Evolutionary conservation across 129 eudicot genomes (phyloP), one percentile per base, ranked within the genome.

Genomic region (Logfia minima): DNA sequence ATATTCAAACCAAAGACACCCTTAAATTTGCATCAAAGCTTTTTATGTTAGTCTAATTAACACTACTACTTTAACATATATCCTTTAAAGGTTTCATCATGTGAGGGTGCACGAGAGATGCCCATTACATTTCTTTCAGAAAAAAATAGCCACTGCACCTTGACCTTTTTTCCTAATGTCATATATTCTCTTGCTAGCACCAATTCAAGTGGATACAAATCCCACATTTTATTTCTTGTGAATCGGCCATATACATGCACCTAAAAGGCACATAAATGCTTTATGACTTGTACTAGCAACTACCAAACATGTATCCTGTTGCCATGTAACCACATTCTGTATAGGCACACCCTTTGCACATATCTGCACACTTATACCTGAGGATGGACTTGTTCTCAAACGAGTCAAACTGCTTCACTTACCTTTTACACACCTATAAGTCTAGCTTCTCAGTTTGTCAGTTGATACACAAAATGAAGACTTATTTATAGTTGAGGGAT

Each of bases 281-380:
- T 7, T 59, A 58, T 4, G 13, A 19, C 64, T 58, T 58, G 64
- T 58, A 58, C 64, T 19, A 2, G 64, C 28, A 58, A 28, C 64
- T 59, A 7, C 14, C 18, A 37, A 34, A 8, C 21, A 37, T 8
- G 69, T 24, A 17, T 43, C 9, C 0, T 5, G 32, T 4, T 55
- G 53, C 41, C 52, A 21, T 58, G 63, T 22, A 59, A 18, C 37
- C 37, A 60, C 21, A 1, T 35, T 22, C n/a, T 13, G n/a, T 3
- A 14, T 19, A 19, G 62, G 29, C 81, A 84, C 84, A 72, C 73
- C 58, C 66, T 53, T 41, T 62, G 48, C 66, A 43, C 59, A 3
- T 72, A 48, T 16, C 69, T 64, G 81, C 81, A 79, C 84, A 79
- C 81, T 83, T 56, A 53, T 55, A 13, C 75, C 45, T 22, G 43